Evolutionary conservation across 2,329 filamentous ascomycete species (phyloP).

Genomic region (Escovopsis sp.): DNA sequence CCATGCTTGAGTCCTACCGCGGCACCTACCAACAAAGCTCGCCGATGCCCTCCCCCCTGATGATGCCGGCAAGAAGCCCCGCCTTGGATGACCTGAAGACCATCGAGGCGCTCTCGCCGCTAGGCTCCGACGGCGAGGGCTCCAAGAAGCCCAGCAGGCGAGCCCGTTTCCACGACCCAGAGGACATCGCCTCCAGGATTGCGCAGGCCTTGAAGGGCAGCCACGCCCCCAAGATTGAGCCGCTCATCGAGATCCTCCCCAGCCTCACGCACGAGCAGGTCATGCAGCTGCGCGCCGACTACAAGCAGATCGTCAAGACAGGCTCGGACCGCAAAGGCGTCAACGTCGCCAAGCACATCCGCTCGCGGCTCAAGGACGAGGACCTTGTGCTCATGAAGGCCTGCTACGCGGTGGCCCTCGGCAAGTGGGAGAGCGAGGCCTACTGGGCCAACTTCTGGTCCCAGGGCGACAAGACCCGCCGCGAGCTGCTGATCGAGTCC

Average conservation of each 20-base stretch:
- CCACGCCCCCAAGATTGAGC: conserved; percentile 49
- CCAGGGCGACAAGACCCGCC: conserved; percentile 68
- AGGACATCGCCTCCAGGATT: conserved; percentile 62
- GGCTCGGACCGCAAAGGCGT: conserved; percentile 59
- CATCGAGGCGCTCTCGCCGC: conserved; percentile 37
- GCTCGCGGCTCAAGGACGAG: conserved; percentile 57
- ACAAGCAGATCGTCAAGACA: conserved; percentile 80
- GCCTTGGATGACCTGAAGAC: conserved; percentile 32
- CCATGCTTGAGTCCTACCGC: conserved; percentile 79
- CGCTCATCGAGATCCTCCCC: conserved; percentile 73
- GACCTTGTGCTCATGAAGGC: conserved; percentile 73
- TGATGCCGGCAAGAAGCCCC: conserved; percentile 32
- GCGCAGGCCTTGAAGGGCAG: conserved; percentile 59
- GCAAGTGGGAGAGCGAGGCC: conserved; percentile 81
- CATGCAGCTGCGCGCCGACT: conserved; percentile 70
- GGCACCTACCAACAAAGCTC: conserved; percentile 92
- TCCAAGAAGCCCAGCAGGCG: conserved; percentile 37
- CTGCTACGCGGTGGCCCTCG: conserved; percentile 78
- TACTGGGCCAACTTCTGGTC: conserved; percentile 99
- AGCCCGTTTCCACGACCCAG: conserved; percentile 71
- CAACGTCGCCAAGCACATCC: conserved; percentile 77
- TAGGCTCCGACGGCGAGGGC: conserved; percentile 32
- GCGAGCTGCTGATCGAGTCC: conserved; percentile 83
- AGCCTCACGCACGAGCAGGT: conserved; percentile 76
- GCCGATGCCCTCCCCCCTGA: conserved; percentile 77